Percentiles rank a stretch among this genome's conserved stretches.
Conservation (phyloP, 202 grass and related monocot species). For the Bolboschoenoplectus hybrid region DNA sequence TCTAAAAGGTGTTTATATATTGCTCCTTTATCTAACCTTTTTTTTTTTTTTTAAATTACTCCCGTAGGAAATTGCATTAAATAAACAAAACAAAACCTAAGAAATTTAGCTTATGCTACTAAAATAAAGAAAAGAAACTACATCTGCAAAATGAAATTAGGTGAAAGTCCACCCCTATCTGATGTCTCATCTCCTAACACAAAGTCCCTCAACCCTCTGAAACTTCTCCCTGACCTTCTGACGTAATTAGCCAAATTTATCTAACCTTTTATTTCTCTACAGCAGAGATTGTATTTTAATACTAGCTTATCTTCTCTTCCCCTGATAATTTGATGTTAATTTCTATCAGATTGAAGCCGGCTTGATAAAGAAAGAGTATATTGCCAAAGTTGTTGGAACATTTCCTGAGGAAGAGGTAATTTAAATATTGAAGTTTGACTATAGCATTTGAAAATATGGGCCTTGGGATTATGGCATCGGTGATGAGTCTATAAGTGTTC, state of each 20-base stretch:
- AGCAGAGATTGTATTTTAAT: not conserved
- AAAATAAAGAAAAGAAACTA: no score
- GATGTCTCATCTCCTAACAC: no score
- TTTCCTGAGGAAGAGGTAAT: conserved; percentile 91
- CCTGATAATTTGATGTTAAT: not conserved
- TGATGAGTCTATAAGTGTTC: not conserved
- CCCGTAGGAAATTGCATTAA: no score
- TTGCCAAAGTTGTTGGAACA: conserved; percentile 84
- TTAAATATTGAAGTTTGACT: conserved; percentile 10
- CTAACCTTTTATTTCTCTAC: not conserved
- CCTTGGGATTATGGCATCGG: not conserved
- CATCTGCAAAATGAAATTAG: no score
- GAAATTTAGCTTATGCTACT: no score
- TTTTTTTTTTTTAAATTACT: no score
- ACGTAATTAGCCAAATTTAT: no score
- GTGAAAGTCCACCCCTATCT: no score
- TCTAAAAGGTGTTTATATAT: not conserved
- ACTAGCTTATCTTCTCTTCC: not conserved
- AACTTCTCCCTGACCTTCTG: no score
- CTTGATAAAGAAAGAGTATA: conserved; percentile 86
- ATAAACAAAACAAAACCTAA: no score
- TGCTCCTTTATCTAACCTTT: not conserved
- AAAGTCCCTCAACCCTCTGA: no score
- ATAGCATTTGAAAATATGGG: not conserved
- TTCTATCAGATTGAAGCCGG: conserved; percentile 69